A percentile compares a stretch with the other conserved stretches of the same genome.
These are phyloP conservation scores for Candida nemodendra DNA, from an alignment of 805 yeast genomes.

Conservation along the genomic window DNA sequence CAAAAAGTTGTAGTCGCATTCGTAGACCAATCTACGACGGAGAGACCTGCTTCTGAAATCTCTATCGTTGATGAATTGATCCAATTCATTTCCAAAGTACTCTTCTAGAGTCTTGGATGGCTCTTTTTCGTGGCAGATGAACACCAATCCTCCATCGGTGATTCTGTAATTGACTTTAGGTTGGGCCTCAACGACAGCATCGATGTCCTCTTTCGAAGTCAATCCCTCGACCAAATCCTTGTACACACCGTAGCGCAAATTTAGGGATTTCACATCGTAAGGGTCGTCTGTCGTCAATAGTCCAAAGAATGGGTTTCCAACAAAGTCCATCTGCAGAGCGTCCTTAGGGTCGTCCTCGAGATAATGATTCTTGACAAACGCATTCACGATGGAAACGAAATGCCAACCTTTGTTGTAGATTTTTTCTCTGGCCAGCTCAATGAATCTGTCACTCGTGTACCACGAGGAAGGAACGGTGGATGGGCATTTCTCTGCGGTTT, in stretches of 20 bases:
- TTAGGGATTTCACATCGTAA: slow-evolving; percentile 12
- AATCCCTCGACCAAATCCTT: slow-evolving; percentile 17
- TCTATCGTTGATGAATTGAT: slow-evolving; percentile 18
- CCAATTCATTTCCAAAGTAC: slow-evolving; percentile 21
- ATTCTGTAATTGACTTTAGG: slow-evolving; percentile 23
- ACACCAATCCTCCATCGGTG: slow-evolving; percentile 28
- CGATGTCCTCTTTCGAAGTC: slow-evolving; percentile 11
- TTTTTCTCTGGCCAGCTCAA: slow-evolving; percentile 20
- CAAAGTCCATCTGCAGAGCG: slow-evolving; percentile 26
- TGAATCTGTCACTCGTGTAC: slow-evolving; percentile 28
- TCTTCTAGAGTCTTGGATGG: slow-evolving; percentile 20
- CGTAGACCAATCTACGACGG: slow-evolving; percentile 25
- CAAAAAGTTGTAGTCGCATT: slow-evolving; percentile 25
- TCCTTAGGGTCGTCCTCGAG: slow-evolving; percentile 18
- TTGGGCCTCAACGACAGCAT: slow-evolving; percentile 10
- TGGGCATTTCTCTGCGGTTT: too few relatives aligned
- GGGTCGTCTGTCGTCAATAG: slow-evolving; percentile 26
- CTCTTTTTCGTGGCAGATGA: slow-evolving; percentile 23
- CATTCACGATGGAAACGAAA: slow-evolving; percentile 21
- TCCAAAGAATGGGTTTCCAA: slow-evolving; percentile 29
- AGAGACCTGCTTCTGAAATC: slow-evolving; percentile 20
- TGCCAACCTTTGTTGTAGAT: slow-evolving; percentile 32
- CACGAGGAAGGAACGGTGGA: slow-evolving; percentile 26
- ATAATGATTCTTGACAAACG: slow-evolving; percentile 18
- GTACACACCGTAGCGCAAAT: slow-evolving; percentile 28